Evolutionary conservation across 805 yeast species (phyloP), one percentile per base, ranked within the genome.

Genomic region (Candida nitratophila): DNA sequence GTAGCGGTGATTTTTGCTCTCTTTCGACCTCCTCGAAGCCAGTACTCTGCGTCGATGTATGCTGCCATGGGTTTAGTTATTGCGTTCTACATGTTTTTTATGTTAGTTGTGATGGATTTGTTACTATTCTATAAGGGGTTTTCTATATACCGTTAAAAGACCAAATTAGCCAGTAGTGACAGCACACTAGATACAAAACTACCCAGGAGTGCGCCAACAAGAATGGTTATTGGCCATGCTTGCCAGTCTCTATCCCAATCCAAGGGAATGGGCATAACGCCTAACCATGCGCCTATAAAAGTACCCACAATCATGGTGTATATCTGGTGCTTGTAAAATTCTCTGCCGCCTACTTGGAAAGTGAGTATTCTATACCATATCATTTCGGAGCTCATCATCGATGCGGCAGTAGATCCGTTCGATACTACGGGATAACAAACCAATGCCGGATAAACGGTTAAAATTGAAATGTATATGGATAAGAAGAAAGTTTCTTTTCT

Each of bases 221-320:
- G 68, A 37, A 91, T 71, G 0, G 98, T 91, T 43, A 88, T 77
- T 7, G 99, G 99, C 95, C 96, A 91, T 43, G 71, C 74, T 63
- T 91, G 99, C 99, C 99, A 91, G 22, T 84, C 86, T 54, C 98
- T 74, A 60, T 91, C 99, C 99, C 99, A 91, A 63, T 91, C 99
- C 47, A 93, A 70, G 0, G 98, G 97, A 46, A 93, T 89, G 1
- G 96, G 98, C 32, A 86, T 63, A 3, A 91, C 96, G 15, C 98
- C 97, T 1, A 88, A 51, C 98, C 98, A 91, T 7, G 90, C 79
- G 1, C 96, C 96, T 11, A 83, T 34, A 34, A 70, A 50, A 1
- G 70, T 63, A 4, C 76, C 77, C 11, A 71, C 42, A 5, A 71
- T 55, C 3, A 67, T 66, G 30, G 64, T 55, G 44, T 68, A 71